These are phyloP conservation scores for Rhizopogon roseolus DNA, from an alignment of 768 basidiomycete species.

Conservation along the genomic window DNA sequence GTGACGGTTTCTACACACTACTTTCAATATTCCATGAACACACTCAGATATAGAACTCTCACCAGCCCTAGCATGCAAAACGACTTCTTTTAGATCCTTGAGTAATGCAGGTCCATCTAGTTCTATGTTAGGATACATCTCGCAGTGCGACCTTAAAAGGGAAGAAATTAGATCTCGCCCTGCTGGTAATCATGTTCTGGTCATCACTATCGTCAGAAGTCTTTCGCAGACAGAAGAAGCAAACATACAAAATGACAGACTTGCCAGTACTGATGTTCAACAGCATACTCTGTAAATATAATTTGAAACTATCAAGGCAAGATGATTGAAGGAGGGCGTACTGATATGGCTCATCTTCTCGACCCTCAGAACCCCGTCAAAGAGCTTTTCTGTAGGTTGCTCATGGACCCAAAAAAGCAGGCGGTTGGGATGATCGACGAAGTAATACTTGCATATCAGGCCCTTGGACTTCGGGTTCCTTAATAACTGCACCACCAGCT, in stretches of 20 bases:
- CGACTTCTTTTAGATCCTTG: not conserved
- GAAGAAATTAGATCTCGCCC: not conserved
- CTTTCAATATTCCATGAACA: slow-evolving; percentile 6
- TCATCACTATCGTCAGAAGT: not conserved
- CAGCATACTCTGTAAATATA: slow-evolving; percentile 10
- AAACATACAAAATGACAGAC: not conserved
- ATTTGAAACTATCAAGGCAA: not conserved
- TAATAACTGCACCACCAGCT: not conserved
- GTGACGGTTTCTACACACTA: no score
- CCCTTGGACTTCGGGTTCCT: not conserved
- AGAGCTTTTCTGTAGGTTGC: slow-evolving; percentile 26
- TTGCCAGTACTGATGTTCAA: slow-evolving; percentile 21
- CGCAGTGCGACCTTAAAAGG: slow-evolving; percentile 7
- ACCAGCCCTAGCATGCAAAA: slow-evolving; percentile 13
- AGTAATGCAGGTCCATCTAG: not conserved
- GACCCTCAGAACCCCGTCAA: slow-evolving; percentile 34
- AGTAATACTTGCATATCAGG: slow-evolving; percentile 32
- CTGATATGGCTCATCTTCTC: slow-evolving; percentile 35
- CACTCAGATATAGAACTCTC: slow-evolving; percentile 4
- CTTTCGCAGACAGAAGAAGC: not conserved
- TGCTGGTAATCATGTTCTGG: not conserved
- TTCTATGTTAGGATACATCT: not conserved
- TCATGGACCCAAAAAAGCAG: slow-evolving; percentile 45
- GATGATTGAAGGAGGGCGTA: slow-evolving; percentile 15
- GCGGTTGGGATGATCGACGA: slow-evolving; percentile 36